Evolutionary conservation across 805 yeast genomes (phyloP).

Genomic region (Metschnikowia gelsemii): DNA sequence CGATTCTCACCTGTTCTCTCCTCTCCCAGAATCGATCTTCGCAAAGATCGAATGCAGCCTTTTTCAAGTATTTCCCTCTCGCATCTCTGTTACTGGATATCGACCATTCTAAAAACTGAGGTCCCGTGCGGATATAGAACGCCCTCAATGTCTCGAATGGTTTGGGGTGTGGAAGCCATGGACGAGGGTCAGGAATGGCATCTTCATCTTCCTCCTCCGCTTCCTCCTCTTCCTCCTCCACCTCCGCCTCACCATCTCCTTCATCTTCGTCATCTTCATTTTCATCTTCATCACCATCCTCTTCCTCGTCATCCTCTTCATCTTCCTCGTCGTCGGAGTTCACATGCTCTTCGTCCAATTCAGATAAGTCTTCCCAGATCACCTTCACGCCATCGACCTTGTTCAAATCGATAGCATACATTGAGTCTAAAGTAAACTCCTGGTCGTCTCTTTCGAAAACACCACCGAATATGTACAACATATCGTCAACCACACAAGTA

Average conservation of each 20-base stretch:
- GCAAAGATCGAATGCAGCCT: constrained; percentile 83
- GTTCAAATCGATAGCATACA: constrained; percentile 82
- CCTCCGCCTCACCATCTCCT: constrained; percentile 48
- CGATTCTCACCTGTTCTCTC: constrained; percentile 83
- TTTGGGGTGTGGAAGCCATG: constrained; percentile 97
- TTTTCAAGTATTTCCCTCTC: constrained; percentile 86
- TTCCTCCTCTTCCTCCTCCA: constrained; percentile 66
- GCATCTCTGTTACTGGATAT: constrained; percentile 81
- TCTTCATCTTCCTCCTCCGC: constrained; percentile 61
- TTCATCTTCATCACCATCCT: constrained; percentile 56
- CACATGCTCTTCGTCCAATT: constrained; percentile 49
- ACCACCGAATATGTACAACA: constrained; percentile 84
- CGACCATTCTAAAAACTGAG: constrained; percentile 89
- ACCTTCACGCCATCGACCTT: constrained; percentile 85
- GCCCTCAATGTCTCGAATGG: constrained; percentile 82
- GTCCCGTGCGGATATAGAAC: constrained; percentile 84
- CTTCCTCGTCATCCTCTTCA: constrained; percentile 49
- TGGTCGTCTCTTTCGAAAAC: constrained; percentile 85
- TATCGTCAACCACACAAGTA: constrained; percentile 81
- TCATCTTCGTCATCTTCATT: constrained; percentile 44
- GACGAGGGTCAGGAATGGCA: constrained; percentile 84
- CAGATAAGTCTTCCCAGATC: constrained; percentile 83
- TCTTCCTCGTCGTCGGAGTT: constrained; percentile 66
- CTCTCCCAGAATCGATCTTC: constrained; percentile 99
- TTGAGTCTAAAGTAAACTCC: constrained; percentile 79